Evolutionary conservation across 257 asterid species (phyloP).

Genomic region (Solanum chaucha): DNA sequence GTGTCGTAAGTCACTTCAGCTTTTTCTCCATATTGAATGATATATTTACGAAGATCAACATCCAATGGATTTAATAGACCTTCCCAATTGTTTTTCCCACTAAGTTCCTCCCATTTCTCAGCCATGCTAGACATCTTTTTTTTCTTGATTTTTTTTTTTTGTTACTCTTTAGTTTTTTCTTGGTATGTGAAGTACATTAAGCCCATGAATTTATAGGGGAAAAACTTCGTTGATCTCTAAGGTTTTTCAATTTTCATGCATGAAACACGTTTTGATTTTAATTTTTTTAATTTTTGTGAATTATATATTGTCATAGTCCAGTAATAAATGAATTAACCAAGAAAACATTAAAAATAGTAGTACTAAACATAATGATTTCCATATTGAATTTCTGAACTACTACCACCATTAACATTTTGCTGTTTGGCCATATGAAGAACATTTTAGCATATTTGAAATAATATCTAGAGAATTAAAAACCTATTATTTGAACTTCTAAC

Average conservation of each 20-base stretch:
- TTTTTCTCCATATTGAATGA: conserved; percentile 60
- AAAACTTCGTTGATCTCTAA: not conserved
- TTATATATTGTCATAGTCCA: not conserved
- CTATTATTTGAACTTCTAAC: not conserved
- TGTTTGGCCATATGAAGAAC: not conserved
- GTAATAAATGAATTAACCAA: not conserved
- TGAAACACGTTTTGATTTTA: not conserved
- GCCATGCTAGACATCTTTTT: conserved; percentile 13
- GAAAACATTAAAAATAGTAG: not conserved
- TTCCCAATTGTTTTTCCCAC: conserved; percentile 52
- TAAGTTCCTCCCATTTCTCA: conserved; percentile 57
- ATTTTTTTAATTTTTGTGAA: not conserved
- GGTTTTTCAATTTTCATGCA: not conserved
- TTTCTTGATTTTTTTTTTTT: not conserved
- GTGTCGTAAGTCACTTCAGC: conserved; percentile 72
- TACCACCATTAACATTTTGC: not conserved
- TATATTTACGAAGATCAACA: conserved; percentile 51
- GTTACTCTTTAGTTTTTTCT: not conserved
- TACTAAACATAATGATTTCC: not conserved
- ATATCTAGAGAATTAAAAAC: too few species aligned
- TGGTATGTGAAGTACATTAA: not conserved
- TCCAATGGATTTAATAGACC: conserved; percentile 65
- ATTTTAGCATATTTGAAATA: not conserved
- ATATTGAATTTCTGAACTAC: not conserved
- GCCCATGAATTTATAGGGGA: not conserved